phyloP scores from a whole-genome alignment of 1,139 yeast species.

The Diutina siamensis region DNA sequence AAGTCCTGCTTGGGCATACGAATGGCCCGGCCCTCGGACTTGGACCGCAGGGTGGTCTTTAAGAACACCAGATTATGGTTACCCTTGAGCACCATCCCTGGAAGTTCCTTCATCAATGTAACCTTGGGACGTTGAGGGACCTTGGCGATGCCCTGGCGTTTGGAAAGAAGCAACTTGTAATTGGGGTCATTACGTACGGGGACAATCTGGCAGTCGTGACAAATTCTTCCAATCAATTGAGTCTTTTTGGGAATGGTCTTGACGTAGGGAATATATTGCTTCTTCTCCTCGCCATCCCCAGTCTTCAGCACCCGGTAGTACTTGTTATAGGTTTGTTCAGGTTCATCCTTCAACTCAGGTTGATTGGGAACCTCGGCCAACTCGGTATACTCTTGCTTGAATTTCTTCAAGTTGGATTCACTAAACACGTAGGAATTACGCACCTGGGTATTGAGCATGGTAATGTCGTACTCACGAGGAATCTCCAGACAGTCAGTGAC shows the following conservation, averaged over 20 bases:
- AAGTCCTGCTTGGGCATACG: slow-evolving; percentile 91
- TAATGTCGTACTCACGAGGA: slow-evolving; percentile 78
- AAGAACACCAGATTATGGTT: slow-evolving; percentile 52
- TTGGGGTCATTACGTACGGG: slow-evolving; percentile 68
- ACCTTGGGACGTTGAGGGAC: slow-evolving; percentile 50
- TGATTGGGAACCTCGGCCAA: slow-evolving; percentile 38
- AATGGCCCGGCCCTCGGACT: slow-evolving; percentile 76
- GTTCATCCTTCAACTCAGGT: slow-evolving; percentile 26
- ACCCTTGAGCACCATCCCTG: slow-evolving; percentile 72
- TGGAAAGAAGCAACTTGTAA: slow-evolving; percentile 33
- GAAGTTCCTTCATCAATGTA: slow-evolving; percentile 68
- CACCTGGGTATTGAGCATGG: slow-evolving; percentile 66
- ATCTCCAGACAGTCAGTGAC: slow-evolving; percentile 26
- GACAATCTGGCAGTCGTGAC: slow-evolving; percentile 83
- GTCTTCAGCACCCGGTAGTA: slow-evolving; percentile 22
- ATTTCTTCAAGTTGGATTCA: slow-evolving; percentile 70
- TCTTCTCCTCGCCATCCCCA: slow-evolving; percentile 19
- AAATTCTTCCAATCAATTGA: slow-evolving; percentile 72
- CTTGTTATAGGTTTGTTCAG: slow-evolving; percentile 10
- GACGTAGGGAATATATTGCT: slow-evolving; percentile 50
- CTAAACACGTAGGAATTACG: slow-evolving; percentile 83
- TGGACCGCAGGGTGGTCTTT: slow-evolving; percentile 29
- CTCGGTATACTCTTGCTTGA: slow-evolving; percentile 46
- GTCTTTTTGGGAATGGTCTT: slow-evolving; percentile 83
- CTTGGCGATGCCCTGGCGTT: slow-evolving; percentile 9